Evolutionary conservation across 2,329 filamentous ascomycete genomes (phyloP), one percentile per base, ranked within the genome.

Genomic region (Fusarium compactum): DNA sequence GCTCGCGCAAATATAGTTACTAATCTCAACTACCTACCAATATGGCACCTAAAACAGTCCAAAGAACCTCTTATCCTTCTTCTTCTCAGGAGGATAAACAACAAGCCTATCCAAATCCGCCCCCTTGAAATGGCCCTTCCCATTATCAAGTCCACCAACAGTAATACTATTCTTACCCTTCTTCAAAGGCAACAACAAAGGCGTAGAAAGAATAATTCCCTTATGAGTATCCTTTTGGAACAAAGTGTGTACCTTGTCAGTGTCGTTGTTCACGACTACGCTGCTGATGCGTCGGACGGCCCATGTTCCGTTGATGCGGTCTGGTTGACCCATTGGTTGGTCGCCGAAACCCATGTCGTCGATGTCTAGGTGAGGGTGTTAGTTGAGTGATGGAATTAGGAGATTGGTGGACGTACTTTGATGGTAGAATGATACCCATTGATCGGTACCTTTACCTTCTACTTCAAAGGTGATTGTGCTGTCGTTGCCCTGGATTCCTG

Each of bases 261-360:
- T 72, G 9, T 80, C 80, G 5, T 82, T 84, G 65, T 89, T 90
- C 4, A 90, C 85, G 0, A 89, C 79, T 3, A 90, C 87, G 50
- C 87, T 89, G 71, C 85, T 85, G 59, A 90, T 86, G 12, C 88
- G 84, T 7, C 88, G 84, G 8, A 90, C 78, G 65, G 89, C 86
- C 87, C 87, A 90, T 0, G 81, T 78, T 0, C 88, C 87, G 8
- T 85, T 85, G 58, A 90, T 89, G 9, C 88, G 84, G 72, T 90
- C 87, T 0, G 88, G 88, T 0, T 80, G 78, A 8, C 88, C 88
- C 45, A 83, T 85, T 3, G 88, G 83, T 62, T 85, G 82, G 54
- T 85, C 84, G 1, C 87, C 87, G 58, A 87, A 89, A 5, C 87
- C 87, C 85, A 89, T 88, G 62, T 89, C 87, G 52, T 89, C 87